Evolutionary conservation across 768 basidiomycete genomes (phyloP).

Genomic region (Hirschioporus abietinus): DNA sequence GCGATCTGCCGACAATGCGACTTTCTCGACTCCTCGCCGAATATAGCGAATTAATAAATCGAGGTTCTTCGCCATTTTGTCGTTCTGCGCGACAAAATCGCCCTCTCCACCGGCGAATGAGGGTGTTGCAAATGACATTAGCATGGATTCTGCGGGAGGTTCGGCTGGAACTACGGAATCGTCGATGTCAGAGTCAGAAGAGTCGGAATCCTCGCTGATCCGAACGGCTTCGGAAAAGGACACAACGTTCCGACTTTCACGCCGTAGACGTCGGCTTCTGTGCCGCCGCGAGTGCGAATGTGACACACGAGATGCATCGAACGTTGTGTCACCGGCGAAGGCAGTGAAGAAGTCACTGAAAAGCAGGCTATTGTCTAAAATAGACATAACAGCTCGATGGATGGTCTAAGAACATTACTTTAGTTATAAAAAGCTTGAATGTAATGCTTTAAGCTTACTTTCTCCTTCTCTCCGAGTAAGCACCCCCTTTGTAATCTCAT

Average conservation of each 20-base stretch:
- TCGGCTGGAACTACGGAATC: constrained; percentile 3
- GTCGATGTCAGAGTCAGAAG: constrained; percentile 27
- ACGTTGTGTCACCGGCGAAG: constrained; percentile 56
- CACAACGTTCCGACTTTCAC: constrained; percentile 52
- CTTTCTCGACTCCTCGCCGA: constrained; percentile 60
- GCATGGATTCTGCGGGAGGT: constrained; percentile 25
- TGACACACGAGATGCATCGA: constrained; percentile 42
- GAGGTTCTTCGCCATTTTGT: constrained; percentile 63
- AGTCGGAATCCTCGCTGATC: constrained; percentile 27
- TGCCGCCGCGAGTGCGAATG: constrained; percentile 50
- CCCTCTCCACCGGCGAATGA: constrained; percentile 34
- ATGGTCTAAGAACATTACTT: constrained; percentile 41
- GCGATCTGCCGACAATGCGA: constrained; percentile 57
- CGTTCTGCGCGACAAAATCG: constrained; percentile 44
- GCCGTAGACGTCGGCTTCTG: constrained; percentile 54
- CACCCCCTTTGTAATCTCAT: constrained; percentile 3
- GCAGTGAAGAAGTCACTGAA: constrained; percentile 61
- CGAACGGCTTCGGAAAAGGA: constrained; percentile 45
- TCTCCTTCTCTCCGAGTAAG: constrained; percentile 2
- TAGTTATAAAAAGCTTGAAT: constrained; percentile 6
- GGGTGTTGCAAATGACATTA: constrained; percentile 27
- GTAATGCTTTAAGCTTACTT: background rate
- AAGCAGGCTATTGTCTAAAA: constrained; percentile 69
- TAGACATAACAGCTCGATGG: constrained; percentile 57
- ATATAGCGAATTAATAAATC: constrained; percentile 69